Evolutionary conservation across 2,329 filamentous ascomycete species (phyloP), one percentile per base, ranked within the genome.

Genomic region (Domatiomyces globalis): DNA sequence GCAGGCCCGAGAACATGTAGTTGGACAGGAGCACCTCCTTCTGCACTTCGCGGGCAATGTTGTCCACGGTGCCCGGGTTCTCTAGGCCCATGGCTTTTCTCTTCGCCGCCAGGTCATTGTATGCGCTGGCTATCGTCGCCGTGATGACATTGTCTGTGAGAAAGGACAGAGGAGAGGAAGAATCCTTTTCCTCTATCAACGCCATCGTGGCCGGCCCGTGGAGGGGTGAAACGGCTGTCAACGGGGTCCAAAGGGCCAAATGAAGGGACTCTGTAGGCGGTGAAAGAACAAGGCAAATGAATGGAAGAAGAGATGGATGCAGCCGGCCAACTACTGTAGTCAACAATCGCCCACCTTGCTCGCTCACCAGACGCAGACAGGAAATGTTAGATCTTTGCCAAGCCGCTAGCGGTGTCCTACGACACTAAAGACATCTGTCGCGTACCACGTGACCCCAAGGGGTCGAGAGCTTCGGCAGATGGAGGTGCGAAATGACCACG

Each of bases 21-120:
- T 95, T 95, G 73, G 84, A 92, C 64, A 95, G 81, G 67, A 96
- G 84, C 62, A 95, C 89, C 78, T 95, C 89, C 71, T 89, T 88
- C 74, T 94, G 84, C 57, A 95, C 88, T 75, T 98, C 92, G 67
- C 85, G 83, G 61, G 85, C 80, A 67, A 95, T 83, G 65, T 82
- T 83, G 71, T 98, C 92, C 60, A 95, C 83, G 49, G 85, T 89
- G 63, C 92, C 92, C 43, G 92, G 92, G 71, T 96, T 96, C 61
- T 83, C 78, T 61, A 98, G 77, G 56, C 89, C 90, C 59, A 98
- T 79, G 71, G 85, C 84, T 62, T 83, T 85, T 75, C 92, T 84
- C 72, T 86, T 81, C 63, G 92, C 85, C 57, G 83, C 84, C 68
- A 96, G 94, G 50, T 82, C 79, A 63, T 76, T 78, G 72, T 92